These are phyloP conservation scores for Rhodotorula toruloides DNA, from an alignment of 768 basidiomycete genomes.

Conservation along the genomic window DNA sequence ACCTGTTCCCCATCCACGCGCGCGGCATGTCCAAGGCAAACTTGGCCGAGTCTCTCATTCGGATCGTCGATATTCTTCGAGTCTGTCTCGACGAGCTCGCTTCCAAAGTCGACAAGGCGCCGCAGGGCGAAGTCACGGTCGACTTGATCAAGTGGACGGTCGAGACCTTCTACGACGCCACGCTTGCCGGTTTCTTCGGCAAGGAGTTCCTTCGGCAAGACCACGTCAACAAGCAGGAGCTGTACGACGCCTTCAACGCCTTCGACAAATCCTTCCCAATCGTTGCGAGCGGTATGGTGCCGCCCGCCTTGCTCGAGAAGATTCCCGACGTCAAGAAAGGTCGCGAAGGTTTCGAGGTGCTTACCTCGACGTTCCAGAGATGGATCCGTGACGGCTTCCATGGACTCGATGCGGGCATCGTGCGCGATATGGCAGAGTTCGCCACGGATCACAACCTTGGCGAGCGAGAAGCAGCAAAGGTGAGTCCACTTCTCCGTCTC, in stretches of 20 bases:
- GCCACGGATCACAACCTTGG: not conserved
- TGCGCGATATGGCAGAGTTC: conserved; percentile 27
- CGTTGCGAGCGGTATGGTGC: conserved; percentile 30
- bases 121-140: not conserved
- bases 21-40: conserved; percentile 18
- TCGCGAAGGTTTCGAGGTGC: not conserved
- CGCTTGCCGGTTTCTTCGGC: conserved; percentile 23
- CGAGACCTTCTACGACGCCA: conserved; percentile 22
- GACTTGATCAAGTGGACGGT: conserved; percentile 14
- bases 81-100: conserved; percentile 4
- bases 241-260: conserved; percentile 14
- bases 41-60: conserved; percentile 12
- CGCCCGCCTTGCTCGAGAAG: not conserved
- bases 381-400: conserved; percentile 29
- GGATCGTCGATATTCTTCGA: conserved; percentile 9
- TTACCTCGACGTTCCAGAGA: conserved; percentile 1
- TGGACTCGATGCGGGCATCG: conserved; percentile 32
- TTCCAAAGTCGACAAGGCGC: not conserved
- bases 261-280: conserved; percentile 38
- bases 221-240: not conserved
- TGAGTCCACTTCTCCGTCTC: not conserved
- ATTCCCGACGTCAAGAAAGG: conserved; percentile 20
- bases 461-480: conserved; percentile 6
- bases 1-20: conserved; percentile 27
- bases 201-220: not conserved